Percentiles rank a stretch among this genome's conserved stretches.
These are phyloP conservation scores for Metarhizium album DNA, from an alignment of 2,329 filamentous ascomycete species.

Conservation along the genomic window DNA sequence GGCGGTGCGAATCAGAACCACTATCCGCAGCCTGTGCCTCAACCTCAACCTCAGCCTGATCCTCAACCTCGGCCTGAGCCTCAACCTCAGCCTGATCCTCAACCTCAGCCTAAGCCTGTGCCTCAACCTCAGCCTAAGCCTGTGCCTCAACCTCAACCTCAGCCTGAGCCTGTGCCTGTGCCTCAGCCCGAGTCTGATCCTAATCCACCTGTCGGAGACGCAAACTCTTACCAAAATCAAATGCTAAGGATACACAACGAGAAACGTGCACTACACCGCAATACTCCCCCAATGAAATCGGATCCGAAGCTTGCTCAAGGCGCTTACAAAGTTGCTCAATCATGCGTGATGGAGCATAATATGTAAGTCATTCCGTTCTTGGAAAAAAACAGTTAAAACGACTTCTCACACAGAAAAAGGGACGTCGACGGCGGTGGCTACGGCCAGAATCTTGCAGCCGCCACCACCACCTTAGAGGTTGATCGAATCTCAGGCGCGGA, in stretches of 20 bases:
- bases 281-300: slow-evolving; percentile 59
- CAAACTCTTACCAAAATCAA: slow-evolving; percentile 25
- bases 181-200: too few species aligned
- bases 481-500: too few species aligned
- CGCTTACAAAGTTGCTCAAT: slow-evolving; percentile 51
- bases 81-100: slow-evolving; percentile 5
- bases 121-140: too few species aligned
- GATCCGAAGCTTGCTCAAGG: slow-evolving; percentile 49
- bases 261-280: slow-evolving; percentile 77
- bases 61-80: slow-evolving; percentile 2
- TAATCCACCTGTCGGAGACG: too few species aligned
- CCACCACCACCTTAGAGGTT: too few species aligned
- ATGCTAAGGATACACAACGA: slow-evolving; percentile 71
- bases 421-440: slow-evolving; percentile 42
- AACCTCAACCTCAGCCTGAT: too few species aligned
- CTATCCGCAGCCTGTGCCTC: too few species aligned
- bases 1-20: too few species aligned
- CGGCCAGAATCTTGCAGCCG: slow-evolving; percentile 85
- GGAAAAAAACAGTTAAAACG: neutral
- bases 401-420: neutral
- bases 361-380: slow-evolving; percentile 42
- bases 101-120: neutral
- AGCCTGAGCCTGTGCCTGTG: too few species aligned
- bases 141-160: too few species aligned
- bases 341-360: slow-evolving; percentile 66